Percentiles rank a stretch among this genome's conserved stretches.
Conservation (phyloP, 257 asterid genomes). For the Penstemon barbatus region DNA sequence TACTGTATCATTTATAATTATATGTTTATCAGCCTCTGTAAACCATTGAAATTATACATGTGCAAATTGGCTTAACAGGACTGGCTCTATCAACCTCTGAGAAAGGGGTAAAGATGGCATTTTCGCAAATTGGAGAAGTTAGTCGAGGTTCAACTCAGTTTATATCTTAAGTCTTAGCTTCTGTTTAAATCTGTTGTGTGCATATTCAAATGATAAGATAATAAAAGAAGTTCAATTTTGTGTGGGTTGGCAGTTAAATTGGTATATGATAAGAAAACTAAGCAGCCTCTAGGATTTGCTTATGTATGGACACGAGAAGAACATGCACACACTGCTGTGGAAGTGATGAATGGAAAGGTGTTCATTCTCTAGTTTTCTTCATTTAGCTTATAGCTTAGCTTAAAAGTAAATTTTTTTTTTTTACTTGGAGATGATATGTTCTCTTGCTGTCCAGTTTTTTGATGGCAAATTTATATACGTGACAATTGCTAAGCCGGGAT, state of each 20-base stretch:
- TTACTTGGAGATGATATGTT: neutral
- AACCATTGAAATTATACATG: slow-evolving; percentile 11
- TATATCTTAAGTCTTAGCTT: slow-evolving; percentile 13
- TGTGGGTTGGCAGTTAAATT: slow-evolving; percentile 44
- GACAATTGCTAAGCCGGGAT: slow-evolving; percentile 44
- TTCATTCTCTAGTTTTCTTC: slow-evolving; percentile 18
- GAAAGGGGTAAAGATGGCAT: slow-evolving; percentile 38
- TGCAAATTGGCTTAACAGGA: slow-evolving; percentile 31
- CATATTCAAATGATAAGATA: slow-evolving; percentile 6
- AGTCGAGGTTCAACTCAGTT: slow-evolving; percentile 42
- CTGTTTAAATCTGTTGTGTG: neutral
- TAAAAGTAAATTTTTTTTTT: neutral
- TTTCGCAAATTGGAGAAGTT: slow-evolving; percentile 52
- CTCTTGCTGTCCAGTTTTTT: slow-evolving; percentile 42
- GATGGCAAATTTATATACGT: slow-evolving; percentile 56
- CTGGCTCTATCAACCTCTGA: slow-evolving; percentile 49
- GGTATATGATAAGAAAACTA: slow-evolving; percentile 43
- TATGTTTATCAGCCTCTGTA: neutral
- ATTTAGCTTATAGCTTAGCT: neutral
- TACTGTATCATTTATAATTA: neutral
- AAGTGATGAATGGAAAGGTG: slow-evolving; percentile 59
- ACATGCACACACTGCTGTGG: slow-evolving; percentile 43
- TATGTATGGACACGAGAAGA: slow-evolving; percentile 50
- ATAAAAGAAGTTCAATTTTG: neutral
- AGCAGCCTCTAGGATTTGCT: slow-evolving; percentile 55